Conservation (phyloP, 176 grass and related monocot species). For the Eremochloa ophiuroides region DNA sequence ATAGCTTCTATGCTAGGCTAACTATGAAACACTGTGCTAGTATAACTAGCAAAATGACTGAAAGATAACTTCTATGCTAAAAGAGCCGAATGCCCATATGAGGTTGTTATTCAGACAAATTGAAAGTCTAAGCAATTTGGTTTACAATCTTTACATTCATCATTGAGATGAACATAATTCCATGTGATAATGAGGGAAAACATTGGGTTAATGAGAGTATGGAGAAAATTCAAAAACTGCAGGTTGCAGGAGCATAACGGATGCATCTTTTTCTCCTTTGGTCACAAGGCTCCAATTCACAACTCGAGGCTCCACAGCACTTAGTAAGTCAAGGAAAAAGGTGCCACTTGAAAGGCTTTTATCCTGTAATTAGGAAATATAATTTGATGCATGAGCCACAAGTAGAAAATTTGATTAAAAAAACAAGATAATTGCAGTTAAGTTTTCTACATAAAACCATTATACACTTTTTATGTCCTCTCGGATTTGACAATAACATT, state of each 20-base stretch:
- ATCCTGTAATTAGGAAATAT: slow-evolving; percentile 54
- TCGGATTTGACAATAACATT: background rate
- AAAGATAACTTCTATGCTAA: slow-evolving; percentile 1
- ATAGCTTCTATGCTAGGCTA: too few species aligned
- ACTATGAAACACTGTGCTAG: too few species aligned
- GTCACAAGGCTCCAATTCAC: slow-evolving; percentile 96
- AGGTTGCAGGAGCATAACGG: slow-evolving; percentile 4
- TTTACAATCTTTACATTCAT: background rate
- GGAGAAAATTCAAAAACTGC: background rate
- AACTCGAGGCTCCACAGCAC: slow-evolving; percentile 78
- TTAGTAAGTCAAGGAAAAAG: slow-evolving; percentile 85
- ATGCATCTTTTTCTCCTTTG: slow-evolving; percentile 77
- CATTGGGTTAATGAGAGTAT: too few species aligned
- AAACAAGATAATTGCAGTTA: background rate
- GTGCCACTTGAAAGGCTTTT: slow-evolving; percentile 91
- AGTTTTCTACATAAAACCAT: background rate
- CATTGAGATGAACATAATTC: too few species aligned
- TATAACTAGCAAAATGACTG: too few species aligned
- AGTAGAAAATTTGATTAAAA: background rate
- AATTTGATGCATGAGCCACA: slow-evolving; percentile 5
- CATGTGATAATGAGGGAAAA: too few species aligned
- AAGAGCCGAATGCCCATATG: too few species aligned
- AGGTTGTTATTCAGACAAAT: background rate
- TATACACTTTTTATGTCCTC: background rate
- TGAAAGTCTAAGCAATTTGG: background rate